Evolutionary conservation across 768 basidiomycete genomes (phyloP).

Genomic region (Neoboletus magnificus): DNA sequence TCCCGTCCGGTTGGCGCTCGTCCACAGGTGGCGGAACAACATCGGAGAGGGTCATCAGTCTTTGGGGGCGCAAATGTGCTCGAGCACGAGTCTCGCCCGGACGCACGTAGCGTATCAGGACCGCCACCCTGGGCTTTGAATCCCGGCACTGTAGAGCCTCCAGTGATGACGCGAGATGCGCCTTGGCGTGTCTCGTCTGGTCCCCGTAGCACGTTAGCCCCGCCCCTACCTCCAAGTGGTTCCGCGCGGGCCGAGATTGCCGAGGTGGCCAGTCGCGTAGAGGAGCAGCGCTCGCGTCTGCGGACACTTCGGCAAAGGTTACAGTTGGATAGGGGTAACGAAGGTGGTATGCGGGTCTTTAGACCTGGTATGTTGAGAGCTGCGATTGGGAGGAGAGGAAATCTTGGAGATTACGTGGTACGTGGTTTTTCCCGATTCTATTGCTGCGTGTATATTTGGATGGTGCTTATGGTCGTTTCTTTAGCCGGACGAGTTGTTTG

Average conservation of each 20-base stretch:
- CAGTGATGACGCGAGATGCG: slow-evolving; percentile 9
- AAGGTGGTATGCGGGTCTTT: slow-evolving; percentile 19
- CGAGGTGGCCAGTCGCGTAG: slow-evolving; percentile 10
- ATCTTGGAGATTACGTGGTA: slow-evolving; percentile 51
- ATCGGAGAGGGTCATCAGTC: slow-evolving; percentile 5
- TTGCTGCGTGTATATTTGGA: not conserved
- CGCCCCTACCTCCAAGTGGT: not conserved
- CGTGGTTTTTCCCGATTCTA: slow-evolving; percentile 17
- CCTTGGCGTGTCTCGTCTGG: slow-evolving; percentile 26
- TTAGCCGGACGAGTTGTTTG: slow-evolving; percentile 75
- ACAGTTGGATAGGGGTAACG: slow-evolving; percentile 25
- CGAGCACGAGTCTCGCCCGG: slow-evolving; percentile 13
- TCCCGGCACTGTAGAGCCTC: not conserved
- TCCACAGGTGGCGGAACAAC: slow-evolving; percentile 18
- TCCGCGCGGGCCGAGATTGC: slow-evolving; percentile 1
- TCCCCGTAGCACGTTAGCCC: slow-evolving; percentile 7
- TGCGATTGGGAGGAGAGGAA: slow-evolving; percentile 22
- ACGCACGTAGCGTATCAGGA: slow-evolving; percentile 1
- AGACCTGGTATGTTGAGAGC: slow-evolving; percentile 25
- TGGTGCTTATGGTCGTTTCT: slow-evolving; percentile 4
- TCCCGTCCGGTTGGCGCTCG: slow-evolving; percentile 26
- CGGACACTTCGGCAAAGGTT: slow-evolving; percentile 28
- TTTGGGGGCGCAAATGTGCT: slow-evolving; percentile 1
- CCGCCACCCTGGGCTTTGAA: slow-evolving; percentile 11
- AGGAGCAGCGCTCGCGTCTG: slow-evolving; percentile 23